Evolutionary conservation across 352 stramenopile species (phyloP).

Genomic region (Globisporangium spiculum): DNA sequence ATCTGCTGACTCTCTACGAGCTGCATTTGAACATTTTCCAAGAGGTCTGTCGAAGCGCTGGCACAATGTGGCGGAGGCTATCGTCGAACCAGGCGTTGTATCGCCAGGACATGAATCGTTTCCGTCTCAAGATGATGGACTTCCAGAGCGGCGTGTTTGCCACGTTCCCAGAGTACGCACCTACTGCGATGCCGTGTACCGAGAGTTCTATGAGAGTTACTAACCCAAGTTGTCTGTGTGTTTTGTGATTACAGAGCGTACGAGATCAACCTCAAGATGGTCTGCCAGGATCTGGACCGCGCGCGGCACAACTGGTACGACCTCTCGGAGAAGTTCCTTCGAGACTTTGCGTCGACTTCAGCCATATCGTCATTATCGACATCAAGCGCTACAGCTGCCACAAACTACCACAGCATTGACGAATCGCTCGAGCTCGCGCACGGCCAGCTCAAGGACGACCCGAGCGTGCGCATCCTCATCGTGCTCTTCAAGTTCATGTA

Average conservation of each 20-base stretch:
- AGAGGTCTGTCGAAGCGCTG: conserved; percentile 49
- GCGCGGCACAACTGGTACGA: conserved; percentile 51
- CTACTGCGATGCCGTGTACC: not conserved
- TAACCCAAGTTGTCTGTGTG: not conserved
- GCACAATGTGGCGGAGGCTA: conserved; percentile 38
- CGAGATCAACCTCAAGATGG: conserved; percentile 62
- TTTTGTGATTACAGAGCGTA: conserved; percentile 42
- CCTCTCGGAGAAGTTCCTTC: conserved; percentile 52
- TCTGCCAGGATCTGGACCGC: conserved; percentile 50
- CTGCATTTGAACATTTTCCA: conserved; percentile 73
- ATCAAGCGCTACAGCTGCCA: conserved; percentile 6
- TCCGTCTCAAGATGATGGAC: conserved; percentile 61
- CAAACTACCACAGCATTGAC: conserved; percentile 42
- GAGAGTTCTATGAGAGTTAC: not conserved
- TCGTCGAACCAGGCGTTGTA: conserved; percentile 12
- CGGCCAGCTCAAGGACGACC: conserved; percentile 17
- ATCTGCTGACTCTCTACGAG: conserved; percentile 39
- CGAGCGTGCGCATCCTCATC: conserved; percentile 27
- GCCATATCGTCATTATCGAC: conserved; percentile 2
- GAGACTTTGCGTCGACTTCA: conserved; percentile 21
- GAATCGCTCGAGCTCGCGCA: conserved; percentile 32
- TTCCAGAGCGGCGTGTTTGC: conserved; percentile 56
- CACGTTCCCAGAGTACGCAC: conserved; percentile 62
- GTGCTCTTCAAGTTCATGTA: conserved; percentile 84
- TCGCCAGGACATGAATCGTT: conserved; percentile 31